These are phyloP conservation scores for Russula abietina DNA, from an alignment of 768 basidiomycete species.

Conservation along the genomic window DNA sequence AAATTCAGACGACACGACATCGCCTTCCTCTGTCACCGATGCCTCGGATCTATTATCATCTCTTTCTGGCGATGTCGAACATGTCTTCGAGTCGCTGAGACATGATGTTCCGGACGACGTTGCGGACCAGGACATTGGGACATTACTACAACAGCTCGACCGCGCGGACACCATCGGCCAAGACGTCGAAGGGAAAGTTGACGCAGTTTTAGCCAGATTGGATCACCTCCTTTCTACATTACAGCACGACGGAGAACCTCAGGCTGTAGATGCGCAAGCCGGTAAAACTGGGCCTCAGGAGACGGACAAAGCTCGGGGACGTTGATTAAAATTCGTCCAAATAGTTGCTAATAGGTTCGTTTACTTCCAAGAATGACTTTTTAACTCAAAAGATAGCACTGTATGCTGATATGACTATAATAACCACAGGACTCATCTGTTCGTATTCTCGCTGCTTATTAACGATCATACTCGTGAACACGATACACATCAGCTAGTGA, in stretches of 20 bases:
- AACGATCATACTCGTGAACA: background rate
- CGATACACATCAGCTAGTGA: background rate
- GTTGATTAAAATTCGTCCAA: background rate
- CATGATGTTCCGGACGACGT: constrained; percentile 27
- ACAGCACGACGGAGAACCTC: constrained; percentile 29
- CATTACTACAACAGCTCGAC: constrained; percentile 52
- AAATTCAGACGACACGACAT: constrained; percentile 5
- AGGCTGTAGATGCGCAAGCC: background rate
- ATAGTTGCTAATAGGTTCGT: constrained; percentile 13
- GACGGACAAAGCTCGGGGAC: background rate
- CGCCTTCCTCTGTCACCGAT: background rate
- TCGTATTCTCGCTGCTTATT: background rate
- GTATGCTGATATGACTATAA: background rate
- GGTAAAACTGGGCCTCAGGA: background rate
- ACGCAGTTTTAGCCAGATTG: constrained; percentile 52
- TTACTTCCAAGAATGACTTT: background rate
- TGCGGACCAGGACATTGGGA: constrained; percentile 42
- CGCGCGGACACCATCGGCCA: constrained; percentile 52
- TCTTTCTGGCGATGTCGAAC: constrained; percentile 37
- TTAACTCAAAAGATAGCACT: background rate
- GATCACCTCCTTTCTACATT: constrained; percentile 48
- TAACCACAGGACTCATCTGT: background rate
- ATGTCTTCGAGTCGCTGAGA: constrained; percentile 33
- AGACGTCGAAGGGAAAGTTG: constrained; percentile 57
- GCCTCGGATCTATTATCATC: constrained; percentile 2